These are phyloP conservation scores for Phellopilus nigrolimitatus DNA, from an alignment of 1,284 basidiomycete genomes.

Conservation along the genomic window DNA sequence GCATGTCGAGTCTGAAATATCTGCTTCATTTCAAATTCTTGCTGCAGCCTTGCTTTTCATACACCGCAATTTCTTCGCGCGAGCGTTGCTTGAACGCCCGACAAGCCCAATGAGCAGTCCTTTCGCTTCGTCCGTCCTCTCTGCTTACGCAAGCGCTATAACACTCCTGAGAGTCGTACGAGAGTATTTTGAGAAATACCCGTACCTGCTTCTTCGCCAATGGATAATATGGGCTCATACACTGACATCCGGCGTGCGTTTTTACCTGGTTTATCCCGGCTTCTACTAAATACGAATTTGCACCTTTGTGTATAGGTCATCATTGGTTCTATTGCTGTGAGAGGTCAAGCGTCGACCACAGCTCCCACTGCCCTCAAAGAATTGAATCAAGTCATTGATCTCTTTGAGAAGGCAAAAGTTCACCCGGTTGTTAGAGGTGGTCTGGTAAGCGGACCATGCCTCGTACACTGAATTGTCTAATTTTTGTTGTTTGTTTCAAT, in stretches of 20 bases:
- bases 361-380: conserved; percentile 20
- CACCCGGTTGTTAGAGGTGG: conserved; percentile 15
- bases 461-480: background rate
- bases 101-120: conserved; percentile 10
- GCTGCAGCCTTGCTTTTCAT: conserved; percentile 14
- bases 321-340: conserved; percentile 22
- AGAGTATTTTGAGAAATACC: conserved; percentile 5
- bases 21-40: background rate
- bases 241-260: conserved; percentile 9
- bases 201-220: conserved; percentile 11
- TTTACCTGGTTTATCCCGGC: background rate
- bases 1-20: background rate
- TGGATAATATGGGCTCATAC: conserved; percentile 16
- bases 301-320: conserved; percentile 13
- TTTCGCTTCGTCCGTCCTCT: conserved; percentile 14
- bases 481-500: background rate
- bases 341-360: conserved; percentile 17
- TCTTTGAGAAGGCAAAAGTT: conserved; percentile 17
- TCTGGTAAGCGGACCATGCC: conserved; percentile 14
- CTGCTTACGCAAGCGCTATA: conserved; percentile 16
- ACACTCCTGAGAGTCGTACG: conserved; percentile 12
- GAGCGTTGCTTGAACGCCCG: conserved; percentile 14
- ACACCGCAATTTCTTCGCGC: conserved; percentile 16
- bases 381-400: conserved; percentile 10
- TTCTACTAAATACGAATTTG: background rate